Percentiles rank a stretch among this genome's conserved stretches.
Evolutionary conservation across 2,329 filamentous ascomycete species (phyloP).

Genomic region (Aspergillus aculeatinus): DNA sequence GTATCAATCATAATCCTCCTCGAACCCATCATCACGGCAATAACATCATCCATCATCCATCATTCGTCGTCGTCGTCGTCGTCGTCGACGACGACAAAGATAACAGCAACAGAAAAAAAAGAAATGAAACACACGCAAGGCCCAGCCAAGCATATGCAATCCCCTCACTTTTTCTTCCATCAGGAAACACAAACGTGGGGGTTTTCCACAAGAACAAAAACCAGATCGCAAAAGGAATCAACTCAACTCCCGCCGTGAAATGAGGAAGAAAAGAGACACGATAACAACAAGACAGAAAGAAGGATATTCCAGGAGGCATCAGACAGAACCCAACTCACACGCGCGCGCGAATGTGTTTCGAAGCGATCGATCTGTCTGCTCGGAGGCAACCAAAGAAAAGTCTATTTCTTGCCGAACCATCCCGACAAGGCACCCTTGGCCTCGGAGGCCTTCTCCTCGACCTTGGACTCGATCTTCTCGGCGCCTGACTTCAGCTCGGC

Average conservation of each 20-base stretch:
- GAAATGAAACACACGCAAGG: not conserved
- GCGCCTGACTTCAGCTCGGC: constrained; percentile 51
- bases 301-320: not conserved
- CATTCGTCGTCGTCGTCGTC: no score
- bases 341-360: no score
- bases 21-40: not conserved
- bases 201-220: no score
- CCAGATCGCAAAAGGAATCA: no score
- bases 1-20: not conserved
- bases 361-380: no score
- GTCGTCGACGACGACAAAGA: not conserved
- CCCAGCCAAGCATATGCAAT: not conserved
- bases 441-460: constrained; percentile 74
- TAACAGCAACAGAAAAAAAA: not conserved
- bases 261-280: not conserved
- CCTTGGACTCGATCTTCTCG: constrained; percentile 78
- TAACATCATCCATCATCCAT: not conserved
- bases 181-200: no score
- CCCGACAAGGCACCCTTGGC: constrained; percentile 79
- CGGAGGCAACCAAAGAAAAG: not conserved
- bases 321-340: no score
- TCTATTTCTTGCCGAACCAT: constrained; percentile 65
- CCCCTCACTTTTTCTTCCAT: no score
- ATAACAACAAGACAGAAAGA: not conserved
- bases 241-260: not conserved